phyloP scores from a whole-genome alignment of 805 yeast genomes.

The Torulaspora franciscae region DNA sequence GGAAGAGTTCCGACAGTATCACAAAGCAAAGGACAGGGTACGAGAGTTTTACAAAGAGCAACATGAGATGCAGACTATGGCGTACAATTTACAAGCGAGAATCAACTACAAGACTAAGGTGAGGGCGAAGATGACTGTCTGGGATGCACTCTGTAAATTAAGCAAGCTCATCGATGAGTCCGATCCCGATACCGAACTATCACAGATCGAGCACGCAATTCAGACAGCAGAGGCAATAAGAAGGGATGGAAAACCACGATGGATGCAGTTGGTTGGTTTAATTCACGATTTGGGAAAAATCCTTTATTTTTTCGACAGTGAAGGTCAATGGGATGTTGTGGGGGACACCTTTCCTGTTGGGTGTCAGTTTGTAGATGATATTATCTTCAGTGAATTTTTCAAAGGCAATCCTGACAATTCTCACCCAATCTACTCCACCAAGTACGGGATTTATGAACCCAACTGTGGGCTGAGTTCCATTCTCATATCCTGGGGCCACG shows the following conservation, averaged over 20 bases:
- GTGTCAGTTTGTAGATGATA: slow-evolving; percentile 55
- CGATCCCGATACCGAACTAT: slow-evolving; percentile 70
- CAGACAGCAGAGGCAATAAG: slow-evolving; percentile 75
- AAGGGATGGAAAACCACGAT: slow-evolving; percentile 60
- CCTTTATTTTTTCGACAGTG: slow-evolving; percentile 62
- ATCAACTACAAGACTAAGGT: slow-evolving; percentile 64
- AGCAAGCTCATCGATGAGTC: slow-evolving; percentile 63
- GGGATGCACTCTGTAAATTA: slow-evolving; percentile 64
- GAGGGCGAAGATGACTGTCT: slow-evolving; percentile 61
- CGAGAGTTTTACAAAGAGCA: slow-evolving; percentile 63
- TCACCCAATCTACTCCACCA: slow-evolving; percentile 61
- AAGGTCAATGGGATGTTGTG: slow-evolving; percentile 78
- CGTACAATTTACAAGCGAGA: slow-evolving; percentile 65
- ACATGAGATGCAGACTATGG: slow-evolving; percentile 65
- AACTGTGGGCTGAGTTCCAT: slow-evolving; percentile 65
- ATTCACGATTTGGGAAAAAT: slow-evolving; percentile 70
- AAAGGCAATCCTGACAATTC: slow-evolving; percentile 53
- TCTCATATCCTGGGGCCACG: slow-evolving; percentile 76
- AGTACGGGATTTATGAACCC: slow-evolving; percentile 60
- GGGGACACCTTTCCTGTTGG: slow-evolving; percentile 79
- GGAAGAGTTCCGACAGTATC: slow-evolving; percentile 55
- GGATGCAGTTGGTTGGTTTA: slow-evolving; percentile 72
- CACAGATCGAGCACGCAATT: slow-evolving; percentile 69
- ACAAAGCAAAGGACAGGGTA: slow-evolving; percentile 63
- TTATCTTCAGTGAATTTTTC: slow-evolving; percentile 58